Base-by-base conservation (phyloP, 164 flowering plant genomes). In the Berberis thunbergii region DNA sequence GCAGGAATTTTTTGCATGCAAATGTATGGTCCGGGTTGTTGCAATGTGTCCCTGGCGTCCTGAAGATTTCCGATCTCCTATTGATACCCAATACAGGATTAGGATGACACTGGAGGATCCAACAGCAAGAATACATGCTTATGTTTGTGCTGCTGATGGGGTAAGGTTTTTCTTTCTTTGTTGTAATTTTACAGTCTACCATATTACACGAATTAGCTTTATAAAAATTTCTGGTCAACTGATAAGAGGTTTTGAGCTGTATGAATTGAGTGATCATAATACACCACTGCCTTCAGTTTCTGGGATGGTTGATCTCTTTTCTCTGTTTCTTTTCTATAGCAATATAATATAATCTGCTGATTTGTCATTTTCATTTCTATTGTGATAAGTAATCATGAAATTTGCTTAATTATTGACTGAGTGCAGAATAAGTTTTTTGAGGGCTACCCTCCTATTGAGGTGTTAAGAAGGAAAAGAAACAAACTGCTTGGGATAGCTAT, bases 21-120 rank as follows among this genome's bases (percentile, higher is more conserved):
- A 68, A 45, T 76, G 76, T 49, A 63, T 65, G 44, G 79, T 76
- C 49, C 76, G 79, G 52, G 67, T 70, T n/a, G 67, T 76, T 6
- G 70, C 72, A 12, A 54, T 68, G 8, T 61, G 43, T 45, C 79
- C 76, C 12, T 65, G 76, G 72, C 58, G n/a, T 13, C 65, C 45
- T 40, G 72, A 73, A 43, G 67, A 76, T 26, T 73, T 73, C 66
- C 57, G 62, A 44, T 62, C 66, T 45, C 67, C 86, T 48, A 1
- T 0, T 61, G 85, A 83, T 11, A 66, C 59, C 11, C 41, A 7
- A 4, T 88, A 84, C 63, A 74, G 87, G 69, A 54, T 86, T 41
- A 79, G 88, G 70, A 74, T 89, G 61, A 86, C 92, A 52, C 69
- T 92, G 42, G 91, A 92, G 74, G 96, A 89, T 64, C 86, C 96